A percentile compares a stretch with the other conserved stretches of the same genome.
These are phyloP conservation scores for Clitoria ternatea DNA, from an alignment of 306 rosid genomes.

Conservation along the genomic window DNA sequence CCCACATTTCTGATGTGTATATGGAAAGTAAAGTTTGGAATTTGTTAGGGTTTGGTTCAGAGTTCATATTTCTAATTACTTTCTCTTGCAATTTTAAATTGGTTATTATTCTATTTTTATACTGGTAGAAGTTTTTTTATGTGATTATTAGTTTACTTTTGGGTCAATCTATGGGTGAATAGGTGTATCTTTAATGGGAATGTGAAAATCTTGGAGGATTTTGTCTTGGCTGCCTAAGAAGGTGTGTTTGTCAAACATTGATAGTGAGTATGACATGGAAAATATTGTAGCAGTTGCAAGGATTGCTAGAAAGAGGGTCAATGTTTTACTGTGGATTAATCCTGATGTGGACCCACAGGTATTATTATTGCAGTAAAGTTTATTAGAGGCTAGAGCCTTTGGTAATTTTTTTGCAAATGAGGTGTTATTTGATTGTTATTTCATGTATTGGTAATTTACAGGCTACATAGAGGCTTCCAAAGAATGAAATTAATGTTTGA, in stretches of 20 bases:
- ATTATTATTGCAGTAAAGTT: slow-evolving; percentile 3
- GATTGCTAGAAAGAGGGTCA: slow-evolving; percentile 66
- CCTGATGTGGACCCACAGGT: slow-evolving; percentile 98
- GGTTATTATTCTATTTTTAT: no score
- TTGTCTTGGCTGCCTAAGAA: slow-evolving; percentile 78
- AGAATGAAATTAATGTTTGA: neutral
- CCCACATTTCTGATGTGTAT: no score
- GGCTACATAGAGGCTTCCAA: neutral
- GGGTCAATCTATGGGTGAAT: slow-evolving; percentile 14
- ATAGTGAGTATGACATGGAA: slow-evolving; percentile 91
- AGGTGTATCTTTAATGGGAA: slow-evolving; percentile 94
- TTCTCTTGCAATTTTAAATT: no score
- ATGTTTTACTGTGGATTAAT: slow-evolving; percentile 81
- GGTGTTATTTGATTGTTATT: neutral
- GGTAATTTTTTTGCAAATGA: neutral
- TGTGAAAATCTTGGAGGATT: slow-evolving; percentile 84
- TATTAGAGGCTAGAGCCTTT: neutral
- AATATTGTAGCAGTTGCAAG: slow-evolving; percentile 78
- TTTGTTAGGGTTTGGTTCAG: no score
- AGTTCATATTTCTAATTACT: no score
- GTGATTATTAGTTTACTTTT: neutral
- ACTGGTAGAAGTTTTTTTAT: no score
- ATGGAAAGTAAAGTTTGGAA: no score
- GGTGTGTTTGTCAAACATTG: slow-evolving; percentile 88
- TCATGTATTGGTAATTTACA: neutral